Conservation (phyloP, 1,139 yeast species). For the Yamadazyma jaroonii region DNA sequence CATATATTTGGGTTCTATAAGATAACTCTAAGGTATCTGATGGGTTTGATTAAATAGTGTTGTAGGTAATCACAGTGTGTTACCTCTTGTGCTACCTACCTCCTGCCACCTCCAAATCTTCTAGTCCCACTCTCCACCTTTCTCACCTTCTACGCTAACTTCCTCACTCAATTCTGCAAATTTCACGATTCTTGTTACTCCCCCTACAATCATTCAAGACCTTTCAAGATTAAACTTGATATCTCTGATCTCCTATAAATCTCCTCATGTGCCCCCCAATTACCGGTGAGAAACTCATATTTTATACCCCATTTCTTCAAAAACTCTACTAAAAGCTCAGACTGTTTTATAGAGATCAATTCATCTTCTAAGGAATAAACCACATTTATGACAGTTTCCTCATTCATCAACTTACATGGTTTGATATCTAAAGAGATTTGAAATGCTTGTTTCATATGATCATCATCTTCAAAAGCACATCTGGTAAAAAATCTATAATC, state of each 20-base stretch:
- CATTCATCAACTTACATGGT: conserved; percentile 7
- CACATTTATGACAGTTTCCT: conserved; percentile 13
- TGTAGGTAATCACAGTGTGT: too few species aligned
- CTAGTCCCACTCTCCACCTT: too few species aligned
- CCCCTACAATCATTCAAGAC: neutral
- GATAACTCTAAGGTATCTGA: too few species aligned
- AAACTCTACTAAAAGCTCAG: conserved; percentile 16
- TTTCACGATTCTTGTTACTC: too few species aligned
- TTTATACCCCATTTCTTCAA: conserved; percentile 11
- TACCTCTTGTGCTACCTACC: too few species aligned
- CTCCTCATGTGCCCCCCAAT: conserved; percentile 36
- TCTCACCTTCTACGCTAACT: too few species aligned
- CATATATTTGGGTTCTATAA: too few species aligned
- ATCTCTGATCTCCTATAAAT: conserved; percentile 26
- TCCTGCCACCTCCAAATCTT: too few species aligned
- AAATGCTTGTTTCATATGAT: conserved; percentile 21
- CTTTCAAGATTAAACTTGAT: conserved; percentile 7
- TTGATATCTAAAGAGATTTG: conserved; percentile 19
- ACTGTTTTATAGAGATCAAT: conserved; percentile 27
- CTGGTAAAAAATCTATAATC: conserved; percentile 29
- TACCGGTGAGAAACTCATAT: conserved; percentile 13
- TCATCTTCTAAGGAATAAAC: conserved; percentile 36
- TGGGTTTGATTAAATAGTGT: too few species aligned
- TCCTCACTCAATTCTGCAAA: too few species aligned
- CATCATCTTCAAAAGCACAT: conserved; percentile 27